Percentiles rank a stretch among this genome's conserved stretches.
phyloP scores from a whole-genome alignment of 2,329 filamentous ascomycete genomes.

The Diplodia mutila region DNA sequence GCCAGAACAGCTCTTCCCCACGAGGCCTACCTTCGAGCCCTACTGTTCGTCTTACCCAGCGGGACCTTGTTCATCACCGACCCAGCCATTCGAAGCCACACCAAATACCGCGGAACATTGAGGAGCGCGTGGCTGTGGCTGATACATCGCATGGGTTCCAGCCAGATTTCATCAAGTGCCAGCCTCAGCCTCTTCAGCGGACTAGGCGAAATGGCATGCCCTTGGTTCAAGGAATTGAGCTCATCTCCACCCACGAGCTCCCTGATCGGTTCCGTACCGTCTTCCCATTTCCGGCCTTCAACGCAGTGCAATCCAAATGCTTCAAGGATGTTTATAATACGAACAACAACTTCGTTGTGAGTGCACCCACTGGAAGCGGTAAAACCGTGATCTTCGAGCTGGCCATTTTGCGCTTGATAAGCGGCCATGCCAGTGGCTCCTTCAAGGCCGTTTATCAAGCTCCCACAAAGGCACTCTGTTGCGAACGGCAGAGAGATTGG shows the following conservation, averaged over 20 bases:
- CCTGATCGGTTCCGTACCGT: constrained; percentile 71
- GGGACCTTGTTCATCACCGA: constrained; percentile 28
- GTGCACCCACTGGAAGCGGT: constrained; percentile 82
- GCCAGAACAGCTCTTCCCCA: constrained; percentile 38
- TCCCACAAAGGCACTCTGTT: constrained; percentile 80
- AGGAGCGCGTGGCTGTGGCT: background rate
- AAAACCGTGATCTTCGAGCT: constrained; percentile 84
- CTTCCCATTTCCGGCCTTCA: constrained; percentile 77
- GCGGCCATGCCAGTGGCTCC: constrained; percentile 57
- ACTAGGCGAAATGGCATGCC: constrained; percentile 36
- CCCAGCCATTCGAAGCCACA: background rate
- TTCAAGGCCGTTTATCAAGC: constrained; percentile 87
- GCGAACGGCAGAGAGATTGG: constrained; percentile 79
- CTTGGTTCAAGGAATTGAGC: constrained; percentile 61
- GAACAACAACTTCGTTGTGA: constrained; percentile 76
- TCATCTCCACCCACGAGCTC: constrained; percentile 63
- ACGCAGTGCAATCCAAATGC: constrained; percentile 80
- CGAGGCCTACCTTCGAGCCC: constrained; percentile 45
- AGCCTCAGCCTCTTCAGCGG: background rate
- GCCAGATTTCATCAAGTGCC: background rate
- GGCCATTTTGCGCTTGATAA: constrained; percentile 74
- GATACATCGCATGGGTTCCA: background rate
- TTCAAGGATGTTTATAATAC: constrained; percentile 68
- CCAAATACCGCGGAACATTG: background rate
- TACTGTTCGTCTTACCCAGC: constrained; percentile 42